Conservation (phyloP, 768 basidiomycete genomes). For the Gautieria morchelliformis region DNA sequence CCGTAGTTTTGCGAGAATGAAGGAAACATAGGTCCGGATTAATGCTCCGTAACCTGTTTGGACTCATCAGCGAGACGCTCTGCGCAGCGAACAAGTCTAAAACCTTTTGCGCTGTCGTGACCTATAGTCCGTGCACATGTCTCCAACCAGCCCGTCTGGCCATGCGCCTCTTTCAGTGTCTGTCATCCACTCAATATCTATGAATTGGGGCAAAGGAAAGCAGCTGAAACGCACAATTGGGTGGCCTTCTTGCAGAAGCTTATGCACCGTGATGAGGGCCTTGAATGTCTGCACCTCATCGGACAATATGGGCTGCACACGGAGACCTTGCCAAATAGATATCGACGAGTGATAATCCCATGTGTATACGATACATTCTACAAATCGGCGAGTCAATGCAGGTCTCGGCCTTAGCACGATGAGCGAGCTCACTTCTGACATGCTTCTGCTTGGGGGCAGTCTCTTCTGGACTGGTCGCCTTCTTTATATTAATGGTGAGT, state of each 20-base stretch:
- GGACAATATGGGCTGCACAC: constrained; percentile 92
- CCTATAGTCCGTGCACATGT: constrained; percentile 90
- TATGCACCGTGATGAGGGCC: constrained; percentile 93
- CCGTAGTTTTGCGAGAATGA: constrained; percentile 87
- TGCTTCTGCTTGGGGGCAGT: constrained; percentile 98
- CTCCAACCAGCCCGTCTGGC: constrained; percentile 96
- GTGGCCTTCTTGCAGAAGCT: constrained; percentile 96
- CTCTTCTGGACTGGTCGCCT: constrained; percentile 93
- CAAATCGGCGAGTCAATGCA: constrained; percentile 1
- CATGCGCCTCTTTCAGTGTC: constrained; percentile 95
- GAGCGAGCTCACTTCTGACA: constrained; percentile 63
- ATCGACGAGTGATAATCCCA: constrained; percentile 99
- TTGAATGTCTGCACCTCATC: constrained; percentile 99
- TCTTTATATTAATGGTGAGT: constrained; percentile 92
- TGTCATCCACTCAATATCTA: constrained; percentile 21
- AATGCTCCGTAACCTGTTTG: constrained; percentile 70
- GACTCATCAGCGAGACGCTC: constrained; percentile 1
- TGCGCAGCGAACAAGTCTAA: constrained; percentile 8
- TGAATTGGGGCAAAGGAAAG: constrained; percentile 9
- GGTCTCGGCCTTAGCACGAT: not conserved
- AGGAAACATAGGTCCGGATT: constrained; percentile 93
- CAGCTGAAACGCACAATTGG: constrained; percentile 56
- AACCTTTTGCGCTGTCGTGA: constrained; percentile 69
- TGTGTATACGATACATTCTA: constrained; percentile 97
- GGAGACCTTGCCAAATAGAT: constrained; percentile 94